Evolutionary conservation across 2,329 filamentous ascomycete species (phyloP), one percentile per base, ranked within the genome.

Genomic region (Sclerotinia sclerotiorum): DNA sequence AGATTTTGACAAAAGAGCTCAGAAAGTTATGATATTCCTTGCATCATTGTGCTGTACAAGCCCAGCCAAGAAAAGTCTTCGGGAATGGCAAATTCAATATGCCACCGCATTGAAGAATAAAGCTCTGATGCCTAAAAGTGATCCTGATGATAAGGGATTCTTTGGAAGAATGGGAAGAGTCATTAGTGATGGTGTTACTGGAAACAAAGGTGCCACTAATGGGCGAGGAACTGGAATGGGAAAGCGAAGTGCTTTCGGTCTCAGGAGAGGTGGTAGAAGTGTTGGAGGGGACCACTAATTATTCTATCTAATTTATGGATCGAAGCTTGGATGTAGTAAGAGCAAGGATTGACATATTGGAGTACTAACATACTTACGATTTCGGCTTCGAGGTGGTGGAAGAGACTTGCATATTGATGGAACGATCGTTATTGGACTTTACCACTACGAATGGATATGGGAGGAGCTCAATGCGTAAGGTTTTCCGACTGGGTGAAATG

Each of bases 41-140:
- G 80, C 83, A 52, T 74, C 77, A 0, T 75, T 82, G 19, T 88
- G 85, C 69, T 73, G 75, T 11, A 86, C 82, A 0, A 73, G 73
- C 2, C 82, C 84, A 61, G 84, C 86, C 0, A 80, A 77, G n/a
- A 73, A 77, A 6, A 83, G 85, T 44, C 76, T 88, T 2, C 78
- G 78, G 42, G 72, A 76, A 5, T 88, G 84, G 81, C 84, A 85
- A 74, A 79, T 82, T 69, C 71, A 70, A 3, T 87, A 84, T 72
- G 84, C 84, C 5, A 67, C 68, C 35, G 68, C 39, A 6, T 49
- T 65, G n/a, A 63, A 68, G 11, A 72, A 71, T 35, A 49, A 63
- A n/a, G 51, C 39, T 6, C 56, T 73, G 5, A 60, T 73, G 54
- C 71, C 69, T 44, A 44, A 49, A 13, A 67, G 65, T 21, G 71